A percentile compares a stretch with the other conserved stretches of the same genome.
phyloP scores from a whole-genome alignment of 2,329 filamentous ascomycete genomes.

The Lachnellula hyalina region DNA sequence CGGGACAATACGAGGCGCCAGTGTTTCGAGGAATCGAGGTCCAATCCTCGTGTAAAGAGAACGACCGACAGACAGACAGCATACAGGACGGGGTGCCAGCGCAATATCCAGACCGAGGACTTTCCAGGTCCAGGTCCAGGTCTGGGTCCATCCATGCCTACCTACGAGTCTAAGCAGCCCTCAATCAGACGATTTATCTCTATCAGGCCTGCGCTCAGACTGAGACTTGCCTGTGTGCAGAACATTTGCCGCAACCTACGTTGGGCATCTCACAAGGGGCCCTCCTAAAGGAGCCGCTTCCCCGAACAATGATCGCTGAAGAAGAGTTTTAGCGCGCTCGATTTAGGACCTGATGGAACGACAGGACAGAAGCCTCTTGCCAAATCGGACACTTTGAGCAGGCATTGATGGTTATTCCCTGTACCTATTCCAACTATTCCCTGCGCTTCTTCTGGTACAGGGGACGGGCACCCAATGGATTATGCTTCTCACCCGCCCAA shows the following conservation, averaged over 20 bases:
- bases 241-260: neutral
- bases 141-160: neutral
- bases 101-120: no score
- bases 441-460: neutral
- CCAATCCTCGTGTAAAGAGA: neutral
- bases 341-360: neutral
- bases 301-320: neutral
- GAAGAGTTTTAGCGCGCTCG: neutral
- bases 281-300: neutral
- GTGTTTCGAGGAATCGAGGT: neutral
- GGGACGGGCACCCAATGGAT: neutral
- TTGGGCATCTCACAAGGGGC: neutral
- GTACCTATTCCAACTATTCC: neutral
- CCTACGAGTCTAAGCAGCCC: no score
- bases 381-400: neutral
- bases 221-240: neutral
- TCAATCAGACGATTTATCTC: no score
- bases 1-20: neutral
- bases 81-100: neutral
- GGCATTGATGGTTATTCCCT: neutral
- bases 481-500: neutral
- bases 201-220: neutral
- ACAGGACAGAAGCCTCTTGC: neutral
- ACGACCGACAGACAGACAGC: neutral
- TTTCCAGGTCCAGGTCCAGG: neutral